Base-by-base conservation (phyloP, 2,329 filamentous ascomycete genomes). In the Colletotrichum cordylinicola region DNA sequence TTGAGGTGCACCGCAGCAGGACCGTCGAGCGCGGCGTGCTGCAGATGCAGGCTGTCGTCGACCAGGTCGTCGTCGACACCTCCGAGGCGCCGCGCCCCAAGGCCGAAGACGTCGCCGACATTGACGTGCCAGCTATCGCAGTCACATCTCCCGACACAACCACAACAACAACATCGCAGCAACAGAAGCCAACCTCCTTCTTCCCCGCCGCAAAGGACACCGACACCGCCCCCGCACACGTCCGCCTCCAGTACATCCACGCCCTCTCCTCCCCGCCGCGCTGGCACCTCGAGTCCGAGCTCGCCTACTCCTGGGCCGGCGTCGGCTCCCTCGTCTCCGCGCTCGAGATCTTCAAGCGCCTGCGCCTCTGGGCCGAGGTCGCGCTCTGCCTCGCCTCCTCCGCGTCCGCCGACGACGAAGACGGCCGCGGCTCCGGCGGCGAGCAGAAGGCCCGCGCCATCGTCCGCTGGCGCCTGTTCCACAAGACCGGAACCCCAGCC, bases 291-390 rank as follows among this genome's bases (percentile, higher is more conserved):
- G 97, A 99, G 82, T 94, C 96, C 0, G 97, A 99, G 82, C 89
- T 99, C 16, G 97, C 97, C 2, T 93, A 95, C 76, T 92, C 96
- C n/a, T 99, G 97, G 97, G 94, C 96, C 1, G 91, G 92, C 64
- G 91, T 98, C 4, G 97, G 97, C 12, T 98, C 96, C 55, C 87
- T 99, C 3, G 90, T 95, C 5, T 98, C 96, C 1, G 97, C 97
- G 0, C 90, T 99, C 2, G 97, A 98, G 76, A 98, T 99, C 76
- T 99, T 98, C 85, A 96, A 98, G 85, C 91, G 97, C 4, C 87
- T 99, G 21, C 93, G 96, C 72, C 93, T 98, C 83, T 98, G 97
- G 96, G 95, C 97, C 2, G 97, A 99, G 85, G 95, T 96, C 6
- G 96, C 97, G 0, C 89, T 99, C 2, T 99, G 97, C 83, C 93